These are phyloP conservation scores for Styphnolobium japonicum DNA, from an alignment of 306 rosid genomes.

Conservation along the genomic window DNA sequence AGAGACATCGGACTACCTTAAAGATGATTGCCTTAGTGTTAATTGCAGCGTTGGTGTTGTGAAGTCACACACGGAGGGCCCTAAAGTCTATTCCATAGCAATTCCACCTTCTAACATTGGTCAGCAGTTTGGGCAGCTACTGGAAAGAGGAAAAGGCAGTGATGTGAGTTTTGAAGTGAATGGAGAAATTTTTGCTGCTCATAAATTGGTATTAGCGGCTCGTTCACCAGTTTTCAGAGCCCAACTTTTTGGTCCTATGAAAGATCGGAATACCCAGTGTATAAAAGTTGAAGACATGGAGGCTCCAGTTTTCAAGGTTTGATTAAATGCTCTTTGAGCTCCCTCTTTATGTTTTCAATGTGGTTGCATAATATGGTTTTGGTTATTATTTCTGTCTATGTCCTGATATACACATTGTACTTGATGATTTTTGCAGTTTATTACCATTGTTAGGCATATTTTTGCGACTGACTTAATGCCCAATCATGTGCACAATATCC, in stretches of 20 bases:
- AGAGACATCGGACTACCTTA: conserved; percentile 77
- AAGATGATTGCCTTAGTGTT: conserved; percentile 73
- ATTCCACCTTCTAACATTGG: conserved; percentile 63
- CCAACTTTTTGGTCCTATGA: conserved; percentile 90
- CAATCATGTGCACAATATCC: background rate
- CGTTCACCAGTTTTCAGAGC: conserved; percentile 93
- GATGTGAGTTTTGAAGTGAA: conserved; percentile 76
- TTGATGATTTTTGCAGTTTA: background rate
- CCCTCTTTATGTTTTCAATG: background rate
- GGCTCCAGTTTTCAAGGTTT: conserved; percentile 83
- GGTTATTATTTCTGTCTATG: background rate
- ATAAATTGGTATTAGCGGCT: conserved; percentile 77
- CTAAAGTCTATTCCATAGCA: conserved; percentile 64
- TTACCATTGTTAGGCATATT: background rate
- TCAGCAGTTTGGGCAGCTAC: conserved; percentile 63
- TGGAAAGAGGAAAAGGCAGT: conserved; percentile 67
- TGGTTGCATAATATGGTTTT: background rate
- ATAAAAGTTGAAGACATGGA: conserved; percentile 80
- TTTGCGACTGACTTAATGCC: background rate
- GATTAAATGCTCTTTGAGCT: background rate
- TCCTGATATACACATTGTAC: background rate
- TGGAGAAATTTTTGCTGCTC: conserved; percentile 66
- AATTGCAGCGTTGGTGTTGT: conserved; percentile 81
- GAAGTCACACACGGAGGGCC: conserved; percentile 69
- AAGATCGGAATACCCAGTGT: conserved; percentile 63